Conservation (phyloP, 2,329 filamentous ascomycete genomes). For the Bipolaris bicolor region DNA sequence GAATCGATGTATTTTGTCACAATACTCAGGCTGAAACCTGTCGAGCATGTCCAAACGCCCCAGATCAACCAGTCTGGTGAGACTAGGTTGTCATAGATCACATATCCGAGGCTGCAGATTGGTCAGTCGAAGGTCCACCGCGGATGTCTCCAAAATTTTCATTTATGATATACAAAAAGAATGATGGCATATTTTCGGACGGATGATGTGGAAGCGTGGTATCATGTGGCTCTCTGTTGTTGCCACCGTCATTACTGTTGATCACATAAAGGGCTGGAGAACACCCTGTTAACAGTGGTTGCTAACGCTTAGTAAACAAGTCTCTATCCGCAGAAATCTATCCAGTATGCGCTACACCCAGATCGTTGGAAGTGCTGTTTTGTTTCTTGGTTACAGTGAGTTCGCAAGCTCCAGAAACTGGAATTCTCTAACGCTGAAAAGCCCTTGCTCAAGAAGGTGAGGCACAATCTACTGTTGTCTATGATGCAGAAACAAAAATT, state of each 20-base stretch:
- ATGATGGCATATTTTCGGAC: conserved; percentile 28
- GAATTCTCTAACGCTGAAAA: conserved; percentile 20
- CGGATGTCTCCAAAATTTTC: conserved; percentile 24
- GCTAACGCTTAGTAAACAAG: conserved; percentile 12
- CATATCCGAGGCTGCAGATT: conserved; percentile 26
- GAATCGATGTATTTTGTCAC: conserved; percentile 13
- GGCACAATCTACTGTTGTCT: conserved; percentile 37
- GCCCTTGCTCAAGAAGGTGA: conserved; percentile 40
- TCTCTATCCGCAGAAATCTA: conserved; percentile 2
- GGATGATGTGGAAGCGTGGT: conserved; percentile 19
- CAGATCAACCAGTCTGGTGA: conserved; percentile 20
- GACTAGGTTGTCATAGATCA: conserved; percentile 27
- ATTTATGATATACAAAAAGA: conserved; percentile 36
- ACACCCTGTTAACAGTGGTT: conserved; percentile 7
- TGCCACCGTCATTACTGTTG: conserved; percentile 11
- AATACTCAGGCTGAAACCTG: conserved; percentile 37
- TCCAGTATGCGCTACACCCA: conserved; percentile 38
- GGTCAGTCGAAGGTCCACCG: conserved; percentile 26
- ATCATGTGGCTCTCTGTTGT: conserved; percentile 21
- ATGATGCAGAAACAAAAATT: conserved; percentile 40
- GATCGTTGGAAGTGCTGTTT: conserved; percentile 35
- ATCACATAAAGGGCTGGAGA: conserved; percentile 33
- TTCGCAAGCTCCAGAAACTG: neutral
- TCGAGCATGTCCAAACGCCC: conserved; percentile 22
- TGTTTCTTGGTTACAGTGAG: conserved; percentile 36